Conservation (phyloP, 305 asterid species). For the Solanum aculeatissimum region DNA sequence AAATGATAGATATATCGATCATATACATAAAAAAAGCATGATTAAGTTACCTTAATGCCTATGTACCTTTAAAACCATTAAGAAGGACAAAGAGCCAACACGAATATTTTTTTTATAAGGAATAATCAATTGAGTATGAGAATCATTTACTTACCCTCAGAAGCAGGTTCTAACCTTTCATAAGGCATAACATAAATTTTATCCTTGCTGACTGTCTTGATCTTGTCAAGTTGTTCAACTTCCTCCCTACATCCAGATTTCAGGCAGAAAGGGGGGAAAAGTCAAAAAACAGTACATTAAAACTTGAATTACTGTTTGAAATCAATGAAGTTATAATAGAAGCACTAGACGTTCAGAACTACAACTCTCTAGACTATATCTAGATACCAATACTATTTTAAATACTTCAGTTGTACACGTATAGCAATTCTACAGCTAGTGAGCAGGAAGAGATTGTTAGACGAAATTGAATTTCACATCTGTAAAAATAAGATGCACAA, state of each 20-base stretch:
- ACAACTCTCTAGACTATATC: neutral
- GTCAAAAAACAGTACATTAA: neutral
- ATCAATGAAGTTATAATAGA: neutral
- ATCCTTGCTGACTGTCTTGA: slow-evolving; percentile 20
- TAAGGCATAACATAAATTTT: slow-evolving; percentile 47
- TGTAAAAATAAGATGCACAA: neutral
- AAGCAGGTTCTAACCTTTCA: slow-evolving; percentile 44
- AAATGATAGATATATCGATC: neutral
- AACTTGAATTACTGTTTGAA: neutral
- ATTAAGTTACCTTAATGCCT: neutral
- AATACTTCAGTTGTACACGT: neutral
- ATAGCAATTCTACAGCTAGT: neutral
- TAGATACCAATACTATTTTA: neutral
- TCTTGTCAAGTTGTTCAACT: slow-evolving; percentile 22
- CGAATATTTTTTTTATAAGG: neutral
- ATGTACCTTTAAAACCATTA: slow-evolving; percentile 1
- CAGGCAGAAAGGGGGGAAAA: slow-evolving; percentile 1
- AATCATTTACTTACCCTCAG: slow-evolving; percentile 50
- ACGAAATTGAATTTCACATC: neutral
- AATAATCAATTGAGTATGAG: neutral
- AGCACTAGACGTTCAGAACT: neutral
- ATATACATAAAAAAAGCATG: neutral
- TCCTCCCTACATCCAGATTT: slow-evolving; percentile 44
- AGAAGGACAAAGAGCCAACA: neutral
- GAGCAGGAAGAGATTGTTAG: neutral